Percentiles rank a stretch among this genome's conserved stretches.
These are phyloP conservation scores for Acanthochlamys bracteata DNA, from an alignment of 106 monocot species.

Conservation along the genomic window DNA sequence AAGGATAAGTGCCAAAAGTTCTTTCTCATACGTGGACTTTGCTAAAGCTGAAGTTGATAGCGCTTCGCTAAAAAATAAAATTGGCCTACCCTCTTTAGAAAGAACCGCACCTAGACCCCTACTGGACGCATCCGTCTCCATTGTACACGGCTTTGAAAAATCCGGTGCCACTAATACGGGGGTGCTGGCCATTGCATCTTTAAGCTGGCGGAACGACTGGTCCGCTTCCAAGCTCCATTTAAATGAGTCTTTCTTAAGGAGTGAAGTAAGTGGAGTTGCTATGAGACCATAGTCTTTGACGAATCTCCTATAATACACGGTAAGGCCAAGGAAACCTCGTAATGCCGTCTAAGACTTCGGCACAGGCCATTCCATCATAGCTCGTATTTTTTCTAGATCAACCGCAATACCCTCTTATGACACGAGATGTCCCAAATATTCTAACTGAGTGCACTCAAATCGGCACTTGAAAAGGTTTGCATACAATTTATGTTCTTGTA, in stretches of 20 bases:
- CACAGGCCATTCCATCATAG: neutral
- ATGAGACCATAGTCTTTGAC: slow-evolving; percentile 1
- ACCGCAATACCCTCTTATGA: neutral
- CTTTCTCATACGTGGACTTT: neutral
- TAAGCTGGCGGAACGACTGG: too few species aligned
- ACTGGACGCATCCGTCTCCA: neutral
- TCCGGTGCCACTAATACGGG: neutral
- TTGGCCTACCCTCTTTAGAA: neutral
- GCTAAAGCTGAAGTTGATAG: neutral
- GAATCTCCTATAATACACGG: neutral
- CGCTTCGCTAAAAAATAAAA: neutral
- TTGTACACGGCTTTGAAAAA: neutral
- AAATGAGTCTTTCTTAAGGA: neutral
- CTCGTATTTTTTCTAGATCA: neutral
- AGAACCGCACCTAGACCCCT: neutral
- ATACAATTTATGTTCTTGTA: neutral
- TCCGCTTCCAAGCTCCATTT: neutral
- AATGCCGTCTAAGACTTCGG: neutral
- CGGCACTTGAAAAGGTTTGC: neutral
- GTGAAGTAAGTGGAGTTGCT: neutral
- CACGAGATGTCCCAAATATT: neutral
- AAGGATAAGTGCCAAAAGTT: neutral
- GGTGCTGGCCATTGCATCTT: neutral
- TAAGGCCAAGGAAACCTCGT: slow-evolving; percentile 1
- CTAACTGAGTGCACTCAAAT: neutral